A percentile compares a stretch with the other conserved stretches of the same genome.
Conservation (phyloP, 2,329 filamentous ascomycete genomes). For the Ophioceras dolichostomum region DNA sequence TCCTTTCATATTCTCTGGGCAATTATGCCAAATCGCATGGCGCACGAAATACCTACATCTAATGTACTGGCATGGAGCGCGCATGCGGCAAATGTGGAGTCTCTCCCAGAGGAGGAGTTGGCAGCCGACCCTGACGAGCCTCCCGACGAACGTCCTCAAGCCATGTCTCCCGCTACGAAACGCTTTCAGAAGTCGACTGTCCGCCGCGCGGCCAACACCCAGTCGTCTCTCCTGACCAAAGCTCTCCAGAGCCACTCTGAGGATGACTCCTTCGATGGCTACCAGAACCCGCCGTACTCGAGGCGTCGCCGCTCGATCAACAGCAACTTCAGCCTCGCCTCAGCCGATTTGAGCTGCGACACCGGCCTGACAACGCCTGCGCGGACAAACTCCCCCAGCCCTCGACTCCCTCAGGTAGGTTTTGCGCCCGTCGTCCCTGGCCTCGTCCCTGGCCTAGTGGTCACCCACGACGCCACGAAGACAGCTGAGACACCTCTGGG, state of each 20-base stretch:
- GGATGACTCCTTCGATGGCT: constrained; percentile 30
- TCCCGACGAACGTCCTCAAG: constrained; percentile 44
- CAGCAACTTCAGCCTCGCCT: constrained; percentile 70
- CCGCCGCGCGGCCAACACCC: constrained; percentile 38
- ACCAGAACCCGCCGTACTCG: constrained; percentile 20
- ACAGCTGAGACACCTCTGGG: constrained; percentile 15
- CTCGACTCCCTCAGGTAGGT: constrained; percentile 55
- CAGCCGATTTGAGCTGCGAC: constrained; percentile 88
- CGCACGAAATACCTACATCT: constrained; percentile 16
- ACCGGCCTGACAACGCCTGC: constrained; percentile 82
- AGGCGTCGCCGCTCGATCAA: constrained; percentile 52
- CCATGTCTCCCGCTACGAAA: constrained; percentile 13
- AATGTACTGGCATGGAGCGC: constrained; percentile 33
- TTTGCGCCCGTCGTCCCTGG: constrained; percentile 13
- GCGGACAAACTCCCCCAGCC: constrained; percentile 79
- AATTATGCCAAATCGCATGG: neutral
- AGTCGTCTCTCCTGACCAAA: constrained; percentile 77
- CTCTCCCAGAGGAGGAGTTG: constrained; percentile 45
- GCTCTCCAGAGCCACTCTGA: constrained; percentile 62
- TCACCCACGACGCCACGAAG: no score
- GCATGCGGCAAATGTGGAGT: constrained; percentile 28
- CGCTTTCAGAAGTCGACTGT: constrained; percentile 35
- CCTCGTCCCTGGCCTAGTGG: constrained; percentile 1
- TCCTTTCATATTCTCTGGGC: neutral
- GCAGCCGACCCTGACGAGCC: constrained; percentile 77